Conservation (phyloP, 2,329 filamentous ascomycete genomes). For the Neonectria hederae region DNA sequence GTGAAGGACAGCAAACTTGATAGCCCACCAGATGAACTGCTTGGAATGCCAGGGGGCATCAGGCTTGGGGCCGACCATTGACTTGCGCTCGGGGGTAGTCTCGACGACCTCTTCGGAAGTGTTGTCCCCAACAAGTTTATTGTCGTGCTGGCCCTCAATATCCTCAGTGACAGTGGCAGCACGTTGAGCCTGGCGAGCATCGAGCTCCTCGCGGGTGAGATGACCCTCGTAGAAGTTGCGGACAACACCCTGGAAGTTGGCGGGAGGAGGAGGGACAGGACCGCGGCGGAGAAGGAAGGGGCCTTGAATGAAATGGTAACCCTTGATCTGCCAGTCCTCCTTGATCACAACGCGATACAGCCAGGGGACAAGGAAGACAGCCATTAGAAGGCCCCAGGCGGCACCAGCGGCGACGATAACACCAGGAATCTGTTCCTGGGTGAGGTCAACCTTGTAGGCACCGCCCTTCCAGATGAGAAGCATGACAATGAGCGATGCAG, state of each 20-base stretch:
- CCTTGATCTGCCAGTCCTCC: constrained; percentile 68
- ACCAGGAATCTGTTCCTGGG: constrained; percentile 58
- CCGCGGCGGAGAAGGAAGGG: constrained; percentile 60
- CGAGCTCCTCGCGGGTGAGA: constrained; percentile 62
- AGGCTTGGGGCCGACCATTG: constrained; percentile 52
- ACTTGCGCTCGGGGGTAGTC: constrained; percentile 46
- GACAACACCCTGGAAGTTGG: constrained; percentile 52
- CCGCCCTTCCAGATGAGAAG: constrained; percentile 68
- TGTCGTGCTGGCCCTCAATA: constrained; percentile 40
- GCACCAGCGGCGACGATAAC: constrained; percentile 64
- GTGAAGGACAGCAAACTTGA: constrained; percentile 58
- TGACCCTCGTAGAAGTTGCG: constrained; percentile 67
- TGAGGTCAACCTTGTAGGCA: constrained; percentile 57
- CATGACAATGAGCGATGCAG: constrained; percentile 64
- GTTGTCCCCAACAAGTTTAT: constrained; percentile 36
- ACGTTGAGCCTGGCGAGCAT: constrained; percentile 48
- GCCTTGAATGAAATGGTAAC: constrained; percentile 63
- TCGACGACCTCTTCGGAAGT: constrained; percentile 68
- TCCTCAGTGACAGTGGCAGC: constrained; percentile 34
- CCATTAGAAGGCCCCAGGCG: constrained; percentile 59
- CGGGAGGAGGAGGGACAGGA: constrained; percentile 52
- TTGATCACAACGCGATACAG: constrained; percentile 66
- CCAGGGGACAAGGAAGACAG: constrained; percentile 67
- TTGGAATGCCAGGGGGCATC: constrained; percentile 55
- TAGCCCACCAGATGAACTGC: constrained; percentile 54